Evolutionary conservation across 768 basidiomycete genomes (phyloP).

Genomic region (Hygrophoropsis aurantiaca): DNA sequence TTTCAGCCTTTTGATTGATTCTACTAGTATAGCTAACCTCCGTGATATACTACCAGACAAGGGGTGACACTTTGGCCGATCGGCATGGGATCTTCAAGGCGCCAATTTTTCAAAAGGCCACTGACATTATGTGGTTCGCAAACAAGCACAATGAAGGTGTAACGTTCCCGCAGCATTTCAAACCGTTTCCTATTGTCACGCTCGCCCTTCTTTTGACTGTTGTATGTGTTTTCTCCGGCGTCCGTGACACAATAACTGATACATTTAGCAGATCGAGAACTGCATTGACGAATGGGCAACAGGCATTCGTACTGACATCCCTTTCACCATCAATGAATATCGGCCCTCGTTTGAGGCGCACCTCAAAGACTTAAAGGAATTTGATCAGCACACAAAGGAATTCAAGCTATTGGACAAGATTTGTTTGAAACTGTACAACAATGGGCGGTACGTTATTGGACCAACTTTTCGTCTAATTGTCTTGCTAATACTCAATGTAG

Average conservation of each 20-base stretch:
- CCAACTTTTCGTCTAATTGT: no score
- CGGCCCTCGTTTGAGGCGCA: background rate
- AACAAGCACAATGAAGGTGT: constrained; percentile 21
- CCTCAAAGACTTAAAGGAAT: constrained; percentile 1
- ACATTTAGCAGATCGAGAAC: constrained; percentile 8
- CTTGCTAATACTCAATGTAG: no score
- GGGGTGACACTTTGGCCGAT: background rate
- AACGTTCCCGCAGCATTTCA: constrained; percentile 9
- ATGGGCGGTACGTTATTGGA: background rate
- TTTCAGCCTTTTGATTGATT: no score
- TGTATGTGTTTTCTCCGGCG: background rate
- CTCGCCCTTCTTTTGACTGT: constrained; percentile 11
- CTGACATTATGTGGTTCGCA: constrained; percentile 20
- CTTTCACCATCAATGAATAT: constrained; percentile 5
- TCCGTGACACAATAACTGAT: no score
- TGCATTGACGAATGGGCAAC: constrained; percentile 12
- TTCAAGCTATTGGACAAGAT: constrained; percentile 4
- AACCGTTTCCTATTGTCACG: constrained; percentile 9
- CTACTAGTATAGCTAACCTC: no score
- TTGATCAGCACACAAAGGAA: constrained; percentile 1
- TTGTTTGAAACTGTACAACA: background rate
- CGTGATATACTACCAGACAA: no score
- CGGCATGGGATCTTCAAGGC: constrained; percentile 20
- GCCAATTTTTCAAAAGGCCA: constrained; percentile 14
- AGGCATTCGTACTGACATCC: constrained; percentile 5